Evolutionary conservation across 2,329 filamentous ascomycete species (phyloP).

Genomic region (Pseudogymnoascus sp.): DNA sequence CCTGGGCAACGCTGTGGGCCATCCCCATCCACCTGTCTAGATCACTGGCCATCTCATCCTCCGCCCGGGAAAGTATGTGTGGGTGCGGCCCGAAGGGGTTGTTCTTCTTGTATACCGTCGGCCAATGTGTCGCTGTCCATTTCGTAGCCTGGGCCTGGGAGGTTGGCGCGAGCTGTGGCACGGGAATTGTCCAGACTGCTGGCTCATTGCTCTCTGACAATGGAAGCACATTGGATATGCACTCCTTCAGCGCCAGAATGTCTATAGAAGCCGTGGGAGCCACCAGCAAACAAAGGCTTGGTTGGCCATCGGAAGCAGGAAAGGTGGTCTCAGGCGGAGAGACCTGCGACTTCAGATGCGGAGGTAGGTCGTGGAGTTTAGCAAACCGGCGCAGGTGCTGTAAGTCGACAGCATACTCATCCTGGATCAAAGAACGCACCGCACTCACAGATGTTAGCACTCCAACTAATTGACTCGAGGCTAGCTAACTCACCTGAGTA

Average conservation of each 20-base stretch:
- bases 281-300: constrained; percentile 42
- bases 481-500: constrained; percentile 55
- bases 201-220: constrained; percentile 34
- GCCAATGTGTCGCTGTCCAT: constrained; percentile 76
- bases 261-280: constrained; percentile 43
- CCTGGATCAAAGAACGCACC: constrained; percentile 48
- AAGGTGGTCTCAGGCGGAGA: neutral
- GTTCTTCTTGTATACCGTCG: constrained; percentile 76
- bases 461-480: neutral
- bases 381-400: constrained; percentile 70
- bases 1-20: constrained; percentile 54
- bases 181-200: constrained; percentile 55
- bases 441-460: constrained; percentile 35
- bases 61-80: constrained; percentile 61
- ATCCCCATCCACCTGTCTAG: constrained; percentile 60
- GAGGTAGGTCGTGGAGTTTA: constrained; percentile 60
- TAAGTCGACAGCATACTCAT: constrained; percentile 56
- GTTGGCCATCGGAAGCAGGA: constrained; percentile 16
- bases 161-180: constrained; percentile 67
- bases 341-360: constrained; percentile 21
- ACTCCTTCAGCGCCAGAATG: constrained; percentile 42
- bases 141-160: constrained; percentile 65
- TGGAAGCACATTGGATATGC: constrained; percentile 30
- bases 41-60: constrained; percentile 58
- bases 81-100: constrained; percentile 82